Evolutionary conservation across 169 alveolate species (phyloP).

Genomic region (Pseudocohnilembus persalinus): DNA sequence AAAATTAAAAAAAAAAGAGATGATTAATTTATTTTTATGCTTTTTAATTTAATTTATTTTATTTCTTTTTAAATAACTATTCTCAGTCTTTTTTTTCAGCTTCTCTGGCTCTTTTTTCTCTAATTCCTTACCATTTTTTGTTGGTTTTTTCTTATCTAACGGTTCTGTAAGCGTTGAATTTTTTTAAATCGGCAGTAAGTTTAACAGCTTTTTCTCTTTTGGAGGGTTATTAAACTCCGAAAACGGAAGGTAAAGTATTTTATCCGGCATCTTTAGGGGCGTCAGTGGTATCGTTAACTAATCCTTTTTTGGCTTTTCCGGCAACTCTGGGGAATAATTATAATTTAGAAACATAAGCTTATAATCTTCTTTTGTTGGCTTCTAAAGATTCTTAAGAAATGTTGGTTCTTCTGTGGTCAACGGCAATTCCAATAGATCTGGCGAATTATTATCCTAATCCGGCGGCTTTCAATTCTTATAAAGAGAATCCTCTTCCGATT

Average conservation of each 20-base stretch:
- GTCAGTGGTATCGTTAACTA: constrained; percentile 92
- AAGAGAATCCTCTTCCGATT: constrained; percentile 98
- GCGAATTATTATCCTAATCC: constrained; percentile 95
- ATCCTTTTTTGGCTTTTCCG: constrained; percentile 96
- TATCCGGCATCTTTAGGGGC: constrained; percentile 79
- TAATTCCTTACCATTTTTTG: constrained; percentile 17
- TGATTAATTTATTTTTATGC: too few species aligned
- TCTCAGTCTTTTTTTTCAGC: background rate
- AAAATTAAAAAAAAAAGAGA: too few species aligned
- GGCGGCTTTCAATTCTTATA: constrained; percentile 96
- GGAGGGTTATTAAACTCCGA: constrained; percentile 50
- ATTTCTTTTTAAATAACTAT: too few species aligned
- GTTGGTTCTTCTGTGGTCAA: constrained; percentile 98
- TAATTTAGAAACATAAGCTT: constrained; percentile 94
- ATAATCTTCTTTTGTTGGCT: constrained; percentile 94
- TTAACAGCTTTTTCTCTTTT: constrained; percentile 44
- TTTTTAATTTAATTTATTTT: too few species aligned
- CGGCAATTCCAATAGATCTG: constrained; percentile 96
- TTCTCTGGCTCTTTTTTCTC: constrained; percentile 2
- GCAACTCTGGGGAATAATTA: constrained; percentile 95
- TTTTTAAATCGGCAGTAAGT: constrained; percentile 43
- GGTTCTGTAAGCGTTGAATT: constrained; percentile 37
- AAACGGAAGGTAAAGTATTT: constrained; percentile 47
- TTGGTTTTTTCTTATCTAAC: constrained; percentile 51
- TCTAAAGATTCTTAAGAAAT: constrained; percentile 92